phyloP scores from a whole-genome alignment of 2,329 filamentous ascomycete species.

The Colletotrichum cereale region DNA sequence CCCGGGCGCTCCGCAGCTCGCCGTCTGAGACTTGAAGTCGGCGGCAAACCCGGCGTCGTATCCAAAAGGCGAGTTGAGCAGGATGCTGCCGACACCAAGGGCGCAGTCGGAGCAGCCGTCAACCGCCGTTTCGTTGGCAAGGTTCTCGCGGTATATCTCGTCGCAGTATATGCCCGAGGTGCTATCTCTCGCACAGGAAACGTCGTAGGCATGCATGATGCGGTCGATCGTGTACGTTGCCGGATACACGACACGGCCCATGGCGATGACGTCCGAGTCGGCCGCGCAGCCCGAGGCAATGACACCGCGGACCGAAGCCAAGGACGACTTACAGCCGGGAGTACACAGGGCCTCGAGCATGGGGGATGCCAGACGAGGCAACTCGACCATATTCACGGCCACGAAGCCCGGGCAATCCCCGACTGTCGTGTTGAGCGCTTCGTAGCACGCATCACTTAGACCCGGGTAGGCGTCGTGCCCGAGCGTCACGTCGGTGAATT shows the following conservation, averaged over 20 bases:
- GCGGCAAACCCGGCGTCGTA: not conserved
- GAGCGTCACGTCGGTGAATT: not conserved
- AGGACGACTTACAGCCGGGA: not conserved
- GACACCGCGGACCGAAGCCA: not conserved
- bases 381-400: not conserved
- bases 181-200: not conserved
- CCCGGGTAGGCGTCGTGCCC: not conserved
- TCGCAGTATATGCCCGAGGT: not conserved
- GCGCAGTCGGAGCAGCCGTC: not conserved
- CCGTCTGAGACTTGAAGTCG: not conserved
- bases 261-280: not conserved
- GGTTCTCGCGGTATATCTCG: not conserved
- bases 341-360: not conserved
- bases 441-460: not conserved
- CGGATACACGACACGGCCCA: not conserved
- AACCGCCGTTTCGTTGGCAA: not conserved
- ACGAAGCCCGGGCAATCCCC: not conserved
- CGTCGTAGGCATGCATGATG: not conserved
- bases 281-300: not conserved
- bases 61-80: not conserved
- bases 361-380: not conserved
- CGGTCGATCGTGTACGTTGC: not conserved
- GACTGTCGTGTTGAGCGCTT: not conserved
- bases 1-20: not conserved
- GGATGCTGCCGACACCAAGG: not conserved